Percentiles rank a stretch among this genome's conserved stretches.
Evolutionary conservation across 2,329 filamentous ascomycete species (phyloP).

Genomic region (Botrytis fragariae): DNA sequence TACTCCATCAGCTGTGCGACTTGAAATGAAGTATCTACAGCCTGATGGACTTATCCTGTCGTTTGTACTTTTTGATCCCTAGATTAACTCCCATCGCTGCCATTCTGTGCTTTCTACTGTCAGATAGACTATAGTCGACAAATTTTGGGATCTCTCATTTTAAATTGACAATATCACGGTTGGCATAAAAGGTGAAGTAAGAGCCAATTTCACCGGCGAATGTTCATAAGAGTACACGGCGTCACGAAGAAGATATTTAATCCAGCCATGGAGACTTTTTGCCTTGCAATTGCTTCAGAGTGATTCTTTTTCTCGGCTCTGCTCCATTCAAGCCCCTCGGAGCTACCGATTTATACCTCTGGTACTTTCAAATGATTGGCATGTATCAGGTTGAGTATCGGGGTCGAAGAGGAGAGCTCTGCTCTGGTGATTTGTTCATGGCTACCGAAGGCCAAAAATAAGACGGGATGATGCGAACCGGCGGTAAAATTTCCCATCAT

Average conservation of each 20-base stretch:
- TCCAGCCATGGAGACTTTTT: not conserved
- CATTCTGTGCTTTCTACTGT: not conserved
- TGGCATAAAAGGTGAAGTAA: not conserved
- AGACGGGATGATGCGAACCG: no score
- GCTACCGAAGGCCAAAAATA: no score
- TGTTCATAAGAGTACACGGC: no score
- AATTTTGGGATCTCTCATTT: fast-evolving
- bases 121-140: not conserved
- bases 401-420: no score
- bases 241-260: no score
- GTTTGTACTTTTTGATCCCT: not conserved
- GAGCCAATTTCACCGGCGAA: not conserved
- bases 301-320: fast-evolving
- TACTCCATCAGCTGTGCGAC: not conserved
- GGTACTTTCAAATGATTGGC: no score
- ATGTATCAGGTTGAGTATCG: no score
- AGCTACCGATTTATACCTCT: not conserved
- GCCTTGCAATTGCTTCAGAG: no score
- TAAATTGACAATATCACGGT: not conserved
- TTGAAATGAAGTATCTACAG: fast-evolving
- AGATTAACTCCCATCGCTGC: fast-evolving
- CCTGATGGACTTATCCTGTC: not conserved
- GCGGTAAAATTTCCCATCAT: fast-evolving
- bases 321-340: not conserved
- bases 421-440: no score